Conservation (phyloP, 1,284 basidiomycete genomes). For the Neolentinus lepideus region DNA sequence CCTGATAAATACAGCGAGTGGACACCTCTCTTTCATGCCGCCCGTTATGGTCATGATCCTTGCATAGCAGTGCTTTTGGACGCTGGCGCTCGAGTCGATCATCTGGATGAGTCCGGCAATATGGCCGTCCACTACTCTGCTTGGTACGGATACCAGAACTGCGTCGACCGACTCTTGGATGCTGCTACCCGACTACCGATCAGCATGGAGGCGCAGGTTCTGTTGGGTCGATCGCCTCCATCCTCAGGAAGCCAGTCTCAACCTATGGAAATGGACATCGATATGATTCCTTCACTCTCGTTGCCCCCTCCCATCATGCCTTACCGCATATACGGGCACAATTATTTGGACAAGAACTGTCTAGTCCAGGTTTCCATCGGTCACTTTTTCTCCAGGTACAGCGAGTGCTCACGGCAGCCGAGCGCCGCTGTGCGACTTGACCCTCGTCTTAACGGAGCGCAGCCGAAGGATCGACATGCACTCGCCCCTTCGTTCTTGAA, state of each 20-base stretch:
- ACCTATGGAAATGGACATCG: conserved; percentile 65
- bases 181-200: conserved; percentile 27
- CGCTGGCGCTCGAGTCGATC: conserved; percentile 71
- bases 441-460: conserved; percentile 60
- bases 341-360: conserved; percentile 84
- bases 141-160: conserved; percentile 91
- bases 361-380: conserved; percentile 87
- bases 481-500: conserved; percentile 83
- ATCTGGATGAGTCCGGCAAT: conserved; percentile 82
- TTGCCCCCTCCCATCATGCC: conserved; percentile 98
- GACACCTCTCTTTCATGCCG: conserved; percentile 97
- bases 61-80: conserved; percentile 78
- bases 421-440: conserved; percentile 52
- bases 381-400: conserved; percentile 38
- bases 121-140: conserved; percentile 92
- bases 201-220: conserved; percentile 13
- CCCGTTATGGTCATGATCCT: conserved; percentile 77
- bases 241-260: conserved; percentile 22
- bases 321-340: conserved; percentile 86
- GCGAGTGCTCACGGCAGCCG: conserved; percentile 16
- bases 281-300: conserved; percentile 89
- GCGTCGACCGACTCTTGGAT: conserved; percentile 68
- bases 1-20: conserved; percentile 97
- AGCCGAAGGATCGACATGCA: conserved; percentile 51
- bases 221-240: conserved; percentile 18